phyloP scores from a whole-genome alignment of 371 early-diverging fungal genomes.

The Coemansia linderi region DNA sequence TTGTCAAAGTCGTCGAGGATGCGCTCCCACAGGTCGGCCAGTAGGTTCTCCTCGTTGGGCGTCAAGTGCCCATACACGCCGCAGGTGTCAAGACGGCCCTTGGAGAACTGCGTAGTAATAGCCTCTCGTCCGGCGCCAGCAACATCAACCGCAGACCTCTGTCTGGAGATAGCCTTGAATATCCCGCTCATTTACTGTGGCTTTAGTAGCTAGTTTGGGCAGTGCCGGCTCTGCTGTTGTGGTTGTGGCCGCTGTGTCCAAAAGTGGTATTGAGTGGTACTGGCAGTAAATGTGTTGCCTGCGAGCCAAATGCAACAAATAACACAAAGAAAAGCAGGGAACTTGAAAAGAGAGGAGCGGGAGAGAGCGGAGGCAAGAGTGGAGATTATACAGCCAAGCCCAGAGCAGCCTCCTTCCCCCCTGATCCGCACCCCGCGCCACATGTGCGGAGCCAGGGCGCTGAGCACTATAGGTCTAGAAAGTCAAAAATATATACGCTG shows the following conservation, averaged over 20 bases:
- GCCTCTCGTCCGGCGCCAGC: conserved; percentile 40
- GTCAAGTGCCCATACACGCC: conserved; percentile 55
- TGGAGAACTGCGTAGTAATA: conserved; percentile 51
- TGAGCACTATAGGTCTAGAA: not conserved
- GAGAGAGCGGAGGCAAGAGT: not conserved
- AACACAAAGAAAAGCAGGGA: not conserved
- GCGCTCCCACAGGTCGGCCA: conserved; percentile 62
- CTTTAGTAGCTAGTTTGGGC: not conserved
- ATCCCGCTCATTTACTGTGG: conserved; percentile 31
- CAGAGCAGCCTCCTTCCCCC: not conserved
- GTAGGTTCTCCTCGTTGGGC: conserved; percentile 56
- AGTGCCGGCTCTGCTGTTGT: not conserved
- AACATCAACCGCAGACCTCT: conserved; percentile 35
- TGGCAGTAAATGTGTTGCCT: not conserved
- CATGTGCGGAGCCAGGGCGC: not conserved
- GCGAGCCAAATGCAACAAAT: not conserved
- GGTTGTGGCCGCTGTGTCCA: not conserved
- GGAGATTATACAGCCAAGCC: not conserved
- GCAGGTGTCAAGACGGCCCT: conserved; percentile 45
- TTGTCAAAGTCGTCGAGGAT: conserved; percentile 59
- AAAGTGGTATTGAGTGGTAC: not conserved
- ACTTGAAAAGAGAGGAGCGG: not conserved
- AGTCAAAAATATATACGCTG: not conserved
- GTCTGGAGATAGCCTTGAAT: conserved; percentile 46
- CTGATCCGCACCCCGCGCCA: conserved; percentile 1